These are phyloP conservation scores for Euphorbia lathyris DNA, from an alignment of 345 rosid genomes.

Conservation along the genomic window DNA sequence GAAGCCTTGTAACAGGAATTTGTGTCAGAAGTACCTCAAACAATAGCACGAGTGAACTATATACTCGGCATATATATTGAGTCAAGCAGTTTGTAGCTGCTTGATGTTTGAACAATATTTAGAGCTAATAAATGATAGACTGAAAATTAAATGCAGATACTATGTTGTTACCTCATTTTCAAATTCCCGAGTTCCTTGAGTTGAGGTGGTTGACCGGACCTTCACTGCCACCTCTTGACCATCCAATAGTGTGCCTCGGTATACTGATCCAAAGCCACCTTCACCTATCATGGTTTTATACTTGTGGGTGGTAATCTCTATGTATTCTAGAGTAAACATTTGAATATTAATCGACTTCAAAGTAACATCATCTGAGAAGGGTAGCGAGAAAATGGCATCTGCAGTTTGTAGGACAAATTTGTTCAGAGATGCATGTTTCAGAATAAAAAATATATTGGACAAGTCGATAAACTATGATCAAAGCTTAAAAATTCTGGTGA, in stretches of 20 bases:
- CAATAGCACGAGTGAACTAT: background rate
- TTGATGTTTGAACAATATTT: background rate
- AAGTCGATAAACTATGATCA: background rate
- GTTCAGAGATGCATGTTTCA: conserved; percentile 15
- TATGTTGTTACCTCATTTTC: conserved; percentile 30
- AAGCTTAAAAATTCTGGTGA: background rate
- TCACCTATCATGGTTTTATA: conserved; percentile 35
- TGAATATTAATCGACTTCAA: conserved; percentile 44
- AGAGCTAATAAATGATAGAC: background rate
- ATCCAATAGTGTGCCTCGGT: conserved; percentile 24
- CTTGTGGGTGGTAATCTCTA: conserved; percentile 47
- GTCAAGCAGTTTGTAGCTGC: background rate
- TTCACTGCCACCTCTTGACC: conserved; percentile 37
- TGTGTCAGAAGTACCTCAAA: background rate
- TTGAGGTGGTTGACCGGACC: conserved; percentile 33
- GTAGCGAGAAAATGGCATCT: conserved; percentile 50
- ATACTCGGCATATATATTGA: background rate
- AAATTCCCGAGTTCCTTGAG: conserved; percentile 33
- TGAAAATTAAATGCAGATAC: background rate
- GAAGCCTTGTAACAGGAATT: background rate
- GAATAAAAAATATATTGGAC: background rate
- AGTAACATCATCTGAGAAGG: conserved; percentile 33
- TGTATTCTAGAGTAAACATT: conserved; percentile 36
- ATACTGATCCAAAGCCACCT: conserved; percentile 35
- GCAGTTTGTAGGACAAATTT: conserved; percentile 22